A percentile compares a stretch with the other conserved stretches of the same genome.
These are phyloP conservation scores for Argentina anserina DNA, from an alignment of 306 rosid genomes.

Conservation along the genomic window DNA sequence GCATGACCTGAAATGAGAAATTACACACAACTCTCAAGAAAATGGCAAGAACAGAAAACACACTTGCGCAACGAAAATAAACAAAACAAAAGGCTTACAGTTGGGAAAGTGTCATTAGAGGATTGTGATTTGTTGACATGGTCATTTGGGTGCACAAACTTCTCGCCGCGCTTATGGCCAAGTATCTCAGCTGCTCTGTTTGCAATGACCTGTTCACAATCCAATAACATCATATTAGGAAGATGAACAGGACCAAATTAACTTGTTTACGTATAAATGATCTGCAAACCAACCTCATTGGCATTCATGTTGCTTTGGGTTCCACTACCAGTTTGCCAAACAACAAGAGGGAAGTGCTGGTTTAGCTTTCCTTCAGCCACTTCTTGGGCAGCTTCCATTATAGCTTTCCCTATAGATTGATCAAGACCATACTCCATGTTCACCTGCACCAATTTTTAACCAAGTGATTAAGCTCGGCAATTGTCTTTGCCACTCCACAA, in stretches of 20 bases:
- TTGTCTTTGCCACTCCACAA: not conserved
- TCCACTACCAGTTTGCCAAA: constrained; percentile 99
- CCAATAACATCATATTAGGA: not conserved
- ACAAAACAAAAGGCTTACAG: constrained; percentile 48
- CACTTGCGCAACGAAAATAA: not conserved
- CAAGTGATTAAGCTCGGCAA: not conserved
- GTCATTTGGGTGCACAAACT: constrained; percentile 94
- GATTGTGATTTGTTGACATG: constrained; percentile 97
- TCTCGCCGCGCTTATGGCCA: constrained; percentile 83
- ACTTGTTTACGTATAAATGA: not conserved
- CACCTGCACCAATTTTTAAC: constrained; percentile 43
- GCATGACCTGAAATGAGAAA: constrained; percentile 67
- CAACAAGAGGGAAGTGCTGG: constrained; percentile 92
- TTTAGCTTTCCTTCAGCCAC: constrained; percentile 95
- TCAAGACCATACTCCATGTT: constrained; percentile 94
- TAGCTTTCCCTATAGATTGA: constrained; percentile 73
- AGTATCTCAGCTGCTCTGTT: constrained; percentile 96
- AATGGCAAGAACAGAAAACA: not conserved
- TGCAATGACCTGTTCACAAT: constrained; percentile 72
- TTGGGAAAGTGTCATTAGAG: constrained; percentile 94
- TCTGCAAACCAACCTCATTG: constrained; percentile 58
- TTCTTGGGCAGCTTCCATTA: constrained; percentile 91
- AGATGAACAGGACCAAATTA: not conserved
- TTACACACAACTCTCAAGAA: constrained; percentile 2
- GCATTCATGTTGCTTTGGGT: constrained; percentile 99